These are phyloP conservation scores for Wallemia mellicola DNA, from an alignment of 1,284 basidiomycete genomes.

Conservation along the genomic window DNA sequence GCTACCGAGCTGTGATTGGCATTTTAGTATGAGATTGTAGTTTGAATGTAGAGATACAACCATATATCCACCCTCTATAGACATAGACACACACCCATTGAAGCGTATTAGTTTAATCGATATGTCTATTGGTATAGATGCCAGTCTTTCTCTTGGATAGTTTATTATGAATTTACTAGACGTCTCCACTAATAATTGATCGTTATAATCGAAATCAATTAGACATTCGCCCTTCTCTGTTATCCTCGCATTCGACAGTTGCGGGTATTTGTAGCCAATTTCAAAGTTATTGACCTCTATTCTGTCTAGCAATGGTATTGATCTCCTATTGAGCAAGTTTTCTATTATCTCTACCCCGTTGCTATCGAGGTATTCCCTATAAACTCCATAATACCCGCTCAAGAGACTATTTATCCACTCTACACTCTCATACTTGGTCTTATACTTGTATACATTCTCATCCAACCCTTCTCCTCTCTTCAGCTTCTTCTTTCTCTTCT, in stretches of 20 bases:
- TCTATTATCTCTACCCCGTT: neutral
- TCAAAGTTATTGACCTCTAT: neutral
- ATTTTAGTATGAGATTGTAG: neutral
- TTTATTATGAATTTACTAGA: neutral
- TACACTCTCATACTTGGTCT: neutral
- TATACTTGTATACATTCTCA: neutral
- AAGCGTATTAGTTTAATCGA: neutral
- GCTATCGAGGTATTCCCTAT: neutral
- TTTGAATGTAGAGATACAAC: neutral
- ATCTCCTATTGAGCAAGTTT: neutral
- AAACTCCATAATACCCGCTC: neutral
- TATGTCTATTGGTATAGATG: neutral
- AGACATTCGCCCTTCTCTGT: neutral
- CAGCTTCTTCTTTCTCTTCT: neutral
- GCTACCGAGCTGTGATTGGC: neutral
- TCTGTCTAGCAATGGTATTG: neutral
- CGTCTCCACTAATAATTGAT: neutral
- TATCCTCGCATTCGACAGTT: neutral
- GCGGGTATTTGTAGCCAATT: neutral
- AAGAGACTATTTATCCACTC: neutral
- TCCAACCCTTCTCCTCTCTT: neutral
- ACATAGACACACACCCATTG: neutral
- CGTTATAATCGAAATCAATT: neutral
- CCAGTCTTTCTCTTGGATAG: neutral
- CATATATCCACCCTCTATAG: neutral